These are phyloP conservation scores for Lonicera japonica DNA, from an alignment of 129 eudicot species.

Conservation along the genomic window DNA sequence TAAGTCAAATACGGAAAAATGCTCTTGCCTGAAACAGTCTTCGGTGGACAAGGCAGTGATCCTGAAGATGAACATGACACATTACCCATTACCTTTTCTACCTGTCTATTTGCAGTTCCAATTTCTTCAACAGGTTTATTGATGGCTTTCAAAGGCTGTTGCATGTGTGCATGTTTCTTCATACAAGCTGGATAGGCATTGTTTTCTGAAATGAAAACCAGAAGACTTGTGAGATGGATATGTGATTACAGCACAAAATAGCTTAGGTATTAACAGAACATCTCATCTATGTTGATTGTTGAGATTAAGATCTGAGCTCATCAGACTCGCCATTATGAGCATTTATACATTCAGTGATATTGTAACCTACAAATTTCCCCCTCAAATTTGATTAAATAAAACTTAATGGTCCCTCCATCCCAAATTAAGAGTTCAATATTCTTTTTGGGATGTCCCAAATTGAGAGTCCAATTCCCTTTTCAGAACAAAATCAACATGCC, in stretches of 20 bases:
- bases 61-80: conserved; percentile 6
- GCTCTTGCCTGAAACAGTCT: conserved; percentile 25
- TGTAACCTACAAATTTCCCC: neutral
- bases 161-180: conserved; percentile 9
- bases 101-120: neutral
- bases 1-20: conserved; percentile 5
- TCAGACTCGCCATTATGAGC: no score
- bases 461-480: no score
- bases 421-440: no score
- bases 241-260: neutral
- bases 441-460: no score
- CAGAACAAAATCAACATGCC: no score
- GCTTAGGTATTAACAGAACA: no score
- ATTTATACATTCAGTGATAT: no score
- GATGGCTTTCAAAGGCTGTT: conserved; percentile 9
- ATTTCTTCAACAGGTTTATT: neutral
- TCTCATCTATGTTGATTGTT: no score
- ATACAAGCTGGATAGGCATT: neutral
- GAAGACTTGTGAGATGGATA: neutral
- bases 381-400: no score
- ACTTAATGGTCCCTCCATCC: no score
- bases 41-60: conserved; percentile 3
- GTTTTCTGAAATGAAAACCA: conserved; percentile 6
- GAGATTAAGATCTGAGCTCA: no score
- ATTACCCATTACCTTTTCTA: conserved; percentile 3